Evolutionary conservation across 2,329 filamentous ascomycete genomes (phyloP).

Genomic region (Nannizzia gypsea): DNA sequence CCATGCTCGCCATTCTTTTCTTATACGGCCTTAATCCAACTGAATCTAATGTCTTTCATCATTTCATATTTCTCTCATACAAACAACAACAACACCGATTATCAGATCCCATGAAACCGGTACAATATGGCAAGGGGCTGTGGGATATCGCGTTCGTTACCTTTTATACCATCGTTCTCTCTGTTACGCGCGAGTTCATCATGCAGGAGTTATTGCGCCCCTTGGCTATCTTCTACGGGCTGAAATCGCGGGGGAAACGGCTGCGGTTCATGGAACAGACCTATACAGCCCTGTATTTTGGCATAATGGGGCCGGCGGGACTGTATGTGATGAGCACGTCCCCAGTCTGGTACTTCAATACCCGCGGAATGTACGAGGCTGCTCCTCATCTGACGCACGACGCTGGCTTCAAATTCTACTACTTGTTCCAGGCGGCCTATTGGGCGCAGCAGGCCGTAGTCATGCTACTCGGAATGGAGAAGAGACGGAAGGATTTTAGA

Average conservation of each 20-base stretch:
- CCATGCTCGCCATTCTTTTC: slow-evolving; percentile 51
- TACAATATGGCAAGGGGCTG: slow-evolving; percentile 74
- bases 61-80: slow-evolving; percentile 85
- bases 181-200: slow-evolving; percentile 88
- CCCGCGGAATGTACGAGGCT: slow-evolving; percentile 72
- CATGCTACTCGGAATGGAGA: slow-evolving; percentile 77
- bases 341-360: slow-evolving; percentile 93
- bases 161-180: slow-evolving; percentile 82
- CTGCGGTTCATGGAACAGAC: slow-evolving; percentile 91
- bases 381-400: slow-evolving; percentile 78
- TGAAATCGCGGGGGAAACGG: slow-evolving; percentile 65
- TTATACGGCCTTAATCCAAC: slow-evolving; percentile 66
- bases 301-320: slow-evolving; percentile 66
- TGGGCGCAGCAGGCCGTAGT: slow-evolving; percentile 94
- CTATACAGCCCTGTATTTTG: slow-evolving; percentile 89
- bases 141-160: slow-evolving; percentile 76
- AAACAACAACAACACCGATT: slow-evolving; percentile 54
- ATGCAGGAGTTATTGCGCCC: slow-evolving; percentile 84
- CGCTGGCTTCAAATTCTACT: slow-evolving; percentile 83
- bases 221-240: slow-evolving; percentile 56
- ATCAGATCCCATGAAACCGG: slow-evolving; percentile 35
- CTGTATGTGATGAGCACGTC: slow-evolving; percentile 83
- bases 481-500: slow-evolving; percentile 87
- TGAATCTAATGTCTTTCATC: slow-evolving; percentile 63
- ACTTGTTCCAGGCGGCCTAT: slow-evolving; percentile 86